phyloP scores from a whole-genome alignment of 2,329 filamentous ascomycete species.

The Aspergillus sp. region DNA sequence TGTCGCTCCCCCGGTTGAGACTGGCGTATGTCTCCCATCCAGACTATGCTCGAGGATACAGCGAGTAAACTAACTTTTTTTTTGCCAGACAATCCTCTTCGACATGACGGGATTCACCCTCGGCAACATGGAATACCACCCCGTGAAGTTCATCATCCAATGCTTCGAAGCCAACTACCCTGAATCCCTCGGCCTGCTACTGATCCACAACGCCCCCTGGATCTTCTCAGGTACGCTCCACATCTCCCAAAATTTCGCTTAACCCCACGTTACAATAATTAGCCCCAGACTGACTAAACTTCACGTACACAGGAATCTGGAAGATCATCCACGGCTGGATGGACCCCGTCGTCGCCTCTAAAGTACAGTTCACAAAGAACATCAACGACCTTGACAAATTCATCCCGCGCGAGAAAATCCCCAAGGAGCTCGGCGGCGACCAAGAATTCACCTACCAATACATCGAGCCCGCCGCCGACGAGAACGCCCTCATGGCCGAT shows the following conservation, averaged over 20 bases:
- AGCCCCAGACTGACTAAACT: background rate
- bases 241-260: background rate
- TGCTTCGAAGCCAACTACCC: conserved; percentile 98
- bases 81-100: conserved; percentile 66
- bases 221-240: conserved; percentile 76
- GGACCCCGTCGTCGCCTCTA: conserved; percentile 89
- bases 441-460: conserved; percentile 84
- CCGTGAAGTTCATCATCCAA: conserved; percentile 98
- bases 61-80: conserved; percentile 46
- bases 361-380: conserved; percentile 87
- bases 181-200: conserved; percentile 81
- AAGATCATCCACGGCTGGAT: conserved; percentile 91
- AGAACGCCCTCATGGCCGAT: conserved; percentile 68
- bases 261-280: background rate
- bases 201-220: conserved; percentile 95
- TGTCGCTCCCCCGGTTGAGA: conserved; percentile 77
- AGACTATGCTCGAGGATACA: background rate
- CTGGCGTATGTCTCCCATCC: conserved; percentile 66
- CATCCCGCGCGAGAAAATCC: conserved; percentile 70
- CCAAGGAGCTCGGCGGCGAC: conserved; percentile 79
- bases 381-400: conserved; percentile 75
- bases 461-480: conserved; percentile 72
- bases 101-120: conserved; percentile 87
- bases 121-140: conserved; percentile 91
- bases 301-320: conserved; percentile 70